phyloP scores from a whole-genome alignment of 2,329 filamentous ascomycete genomes.

The Aspergillus clavatus region DNA sequence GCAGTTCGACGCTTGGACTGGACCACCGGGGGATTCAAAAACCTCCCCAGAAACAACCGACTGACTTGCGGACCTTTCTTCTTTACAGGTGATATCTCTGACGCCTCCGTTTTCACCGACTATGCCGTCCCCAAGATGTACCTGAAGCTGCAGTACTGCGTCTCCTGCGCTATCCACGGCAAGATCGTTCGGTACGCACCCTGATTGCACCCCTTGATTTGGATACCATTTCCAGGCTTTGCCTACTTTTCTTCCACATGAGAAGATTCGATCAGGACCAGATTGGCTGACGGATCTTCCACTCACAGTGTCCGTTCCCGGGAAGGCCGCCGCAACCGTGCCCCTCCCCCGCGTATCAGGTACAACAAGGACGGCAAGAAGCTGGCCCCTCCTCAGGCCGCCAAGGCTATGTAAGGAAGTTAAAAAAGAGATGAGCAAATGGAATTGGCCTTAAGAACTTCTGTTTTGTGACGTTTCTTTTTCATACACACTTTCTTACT shows the following conservation, averaged over 20 bases:
- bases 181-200: conserved; percentile 98
- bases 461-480: conserved; percentile 34
- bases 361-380: conserved; percentile 99
- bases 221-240: neutral
- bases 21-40: too few relatives aligned
- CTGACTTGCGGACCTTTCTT: conserved; percentile 11
- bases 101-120: conserved; percentile 98
- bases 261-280: conserved; percentile 6
- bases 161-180: conserved; percentile 99
- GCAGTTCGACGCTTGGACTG: neutral
- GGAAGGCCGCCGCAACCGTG: conserved; percentile 96
- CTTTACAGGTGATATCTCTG: conserved; percentile 92
- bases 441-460: conserved; percentile 34
- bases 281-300: conserved; percentile 11
- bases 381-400: conserved; percentile 79
- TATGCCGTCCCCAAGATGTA: conserved; percentile 99
- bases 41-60: too few relatives aligned
- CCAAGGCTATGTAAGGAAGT: conserved; percentile 53
- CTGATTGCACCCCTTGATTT: neutral
- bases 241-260: too few relatives aligned
- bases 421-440: conserved; percentile 32
- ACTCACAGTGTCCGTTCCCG: conserved; percentile 82
- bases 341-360: conserved; percentile 90
- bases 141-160: conserved; percentile 99
- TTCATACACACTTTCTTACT: conserved; percentile 28